These are phyloP conservation scores for Bromus sterilis DNA, from an alignment of 176 grass and related monocot genomes.

Conservation along the genomic window DNA sequence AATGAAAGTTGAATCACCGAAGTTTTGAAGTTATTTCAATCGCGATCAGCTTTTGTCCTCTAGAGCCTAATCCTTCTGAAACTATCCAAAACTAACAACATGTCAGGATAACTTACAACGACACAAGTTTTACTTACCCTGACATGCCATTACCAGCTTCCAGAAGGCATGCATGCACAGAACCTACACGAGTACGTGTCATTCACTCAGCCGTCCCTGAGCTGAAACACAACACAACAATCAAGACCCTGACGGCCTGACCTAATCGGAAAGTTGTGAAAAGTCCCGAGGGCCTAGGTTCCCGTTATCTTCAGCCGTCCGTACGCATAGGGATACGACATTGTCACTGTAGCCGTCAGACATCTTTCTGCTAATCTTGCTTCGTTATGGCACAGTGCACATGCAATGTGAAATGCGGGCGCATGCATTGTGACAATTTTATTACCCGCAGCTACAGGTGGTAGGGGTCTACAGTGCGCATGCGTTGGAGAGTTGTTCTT, in stretches of 20 bases:
- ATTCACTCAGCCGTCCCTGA: not conserved
- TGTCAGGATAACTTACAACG: conserved; percentile 16
- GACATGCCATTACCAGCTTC: conserved; percentile 50
- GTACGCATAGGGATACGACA: too few species aligned
- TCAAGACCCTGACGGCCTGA: conserved; percentile 22
- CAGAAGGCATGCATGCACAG: conserved; percentile 12
- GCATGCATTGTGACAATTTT: too few species aligned
- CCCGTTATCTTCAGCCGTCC: too few species aligned
- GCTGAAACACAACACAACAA: not conserved
- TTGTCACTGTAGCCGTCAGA: too few species aligned
- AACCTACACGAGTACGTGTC: conserved; percentile 2
- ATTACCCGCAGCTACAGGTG: too few species aligned
- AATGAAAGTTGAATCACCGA: not conserved
- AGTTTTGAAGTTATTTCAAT: conserved; percentile 17
- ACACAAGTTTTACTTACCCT: conserved; percentile 26
- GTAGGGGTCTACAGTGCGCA: too few species aligned
- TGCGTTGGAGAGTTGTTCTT: too few species aligned
- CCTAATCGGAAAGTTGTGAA: too few species aligned
- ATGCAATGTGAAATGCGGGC: too few species aligned
- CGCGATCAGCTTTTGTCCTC: conserved; percentile 6
- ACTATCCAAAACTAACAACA: conserved; percentile 62
- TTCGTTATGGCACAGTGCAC: too few species aligned
- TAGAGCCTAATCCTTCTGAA: conserved; percentile 26
- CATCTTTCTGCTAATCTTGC: too few species aligned
- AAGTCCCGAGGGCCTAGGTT: too few species aligned